Evolutionary conservation across 345 rosid genomes (phyloP), one percentile per base, ranked within the genome.

Genomic region (Eucalyptus regnans): DNA sequence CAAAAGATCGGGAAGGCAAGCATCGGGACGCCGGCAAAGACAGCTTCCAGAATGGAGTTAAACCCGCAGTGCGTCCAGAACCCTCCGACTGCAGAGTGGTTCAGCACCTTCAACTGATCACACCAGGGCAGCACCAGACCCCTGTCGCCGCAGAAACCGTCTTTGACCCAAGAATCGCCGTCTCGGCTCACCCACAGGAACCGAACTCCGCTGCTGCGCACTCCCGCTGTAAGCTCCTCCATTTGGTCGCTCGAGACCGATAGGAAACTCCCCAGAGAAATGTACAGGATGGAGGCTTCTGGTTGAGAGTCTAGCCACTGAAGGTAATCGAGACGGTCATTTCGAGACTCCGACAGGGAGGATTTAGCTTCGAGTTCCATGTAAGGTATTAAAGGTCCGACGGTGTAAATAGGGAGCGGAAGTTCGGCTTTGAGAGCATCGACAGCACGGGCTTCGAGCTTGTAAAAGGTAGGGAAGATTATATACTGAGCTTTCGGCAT

Each of bases 81-180:
- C 22, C 92, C 92, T 16, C 90, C 92, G 3, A 92, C 66, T 6
- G 93, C 89, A 58, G 89, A 33, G 81, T 92, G 93, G 8, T 37
- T 79, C 88, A 92, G 50, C 87, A 92, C 93, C 84, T 62, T 92
- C 71, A 92, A 62, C 87, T 95, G 97, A 83, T 94, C 93, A 41
- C 97, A 94, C 97, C 96, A 96, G 20, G 95, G 91, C 60, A 94
- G 87, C 86, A 92, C 90, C 27, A 92, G 14, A 31, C 95, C 92
- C 87, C 4, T 56, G 10, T 87, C 89, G 16, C 90, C 88, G 17
- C 85, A 87, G 48, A 29, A 7, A 29, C 41, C 25, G 6, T 88
- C 88, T 58, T 86, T 46, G 50, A 86, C 22, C 84, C 56, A 17
- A 9, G 52, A 46, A 85, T 64, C 60, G 50, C 89, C 91, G 4